A percentile compares a stretch with the other conserved stretches of the same genome.
Evolutionary conservation across 1,139 yeast genomes (phyloP).

Genomic region (Kodamaea ohmeri): DNA sequence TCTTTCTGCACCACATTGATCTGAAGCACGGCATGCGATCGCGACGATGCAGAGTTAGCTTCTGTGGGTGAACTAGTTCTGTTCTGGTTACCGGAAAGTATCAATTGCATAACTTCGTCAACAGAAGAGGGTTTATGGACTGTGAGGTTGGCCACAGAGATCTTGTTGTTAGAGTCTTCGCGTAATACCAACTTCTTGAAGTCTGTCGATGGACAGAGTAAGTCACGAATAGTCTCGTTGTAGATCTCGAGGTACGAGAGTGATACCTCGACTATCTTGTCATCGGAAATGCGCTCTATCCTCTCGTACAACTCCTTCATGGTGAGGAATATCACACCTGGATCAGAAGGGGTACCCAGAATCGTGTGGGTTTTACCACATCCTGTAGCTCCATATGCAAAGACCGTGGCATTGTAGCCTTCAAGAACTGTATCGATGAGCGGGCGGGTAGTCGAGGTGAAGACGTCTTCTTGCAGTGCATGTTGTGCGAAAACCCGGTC

Average conservation of each 20-base stretch:
- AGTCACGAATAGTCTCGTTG: constrained; percentile 82
- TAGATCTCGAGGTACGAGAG: constrained; percentile 83
- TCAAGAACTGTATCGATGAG: constrained; percentile 72
- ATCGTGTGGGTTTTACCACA: constrained; percentile 97
- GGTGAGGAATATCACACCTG: constrained; percentile 79
- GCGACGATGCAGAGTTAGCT: constrained; percentile 84
- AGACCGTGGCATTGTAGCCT: constrained; percentile 87
- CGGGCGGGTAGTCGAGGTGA: constrained; percentile 64
- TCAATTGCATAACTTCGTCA: constrained; percentile 78
- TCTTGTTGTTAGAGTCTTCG: constrained; percentile 67
- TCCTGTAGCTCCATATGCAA: constrained; percentile 98
- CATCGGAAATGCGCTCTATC: constrained; percentile 55
- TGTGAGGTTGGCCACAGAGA: constrained; percentile 73
- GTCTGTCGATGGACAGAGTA: constrained; percentile 56
- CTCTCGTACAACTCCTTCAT: constrained; percentile 69
- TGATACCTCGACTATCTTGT: constrained; percentile 57
- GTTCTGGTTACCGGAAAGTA: constrained; percentile 67
- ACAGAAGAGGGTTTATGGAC: constrained; percentile 62
- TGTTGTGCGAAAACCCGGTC: constrained; percentile 71
- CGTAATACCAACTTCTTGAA: constrained; percentile 53
- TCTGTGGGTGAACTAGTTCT: constrained; percentile 86
- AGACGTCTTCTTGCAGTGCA: constrained; percentile 67
- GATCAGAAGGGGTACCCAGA: constrained; percentile 67
- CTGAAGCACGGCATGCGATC: constrained; percentile 92
- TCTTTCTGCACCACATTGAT: constrained; percentile 66